These are phyloP conservation scores for Chondrostereum purpureum DNA, from an alignment of 1,284 basidiomycete species.

Conservation along the genomic window DNA sequence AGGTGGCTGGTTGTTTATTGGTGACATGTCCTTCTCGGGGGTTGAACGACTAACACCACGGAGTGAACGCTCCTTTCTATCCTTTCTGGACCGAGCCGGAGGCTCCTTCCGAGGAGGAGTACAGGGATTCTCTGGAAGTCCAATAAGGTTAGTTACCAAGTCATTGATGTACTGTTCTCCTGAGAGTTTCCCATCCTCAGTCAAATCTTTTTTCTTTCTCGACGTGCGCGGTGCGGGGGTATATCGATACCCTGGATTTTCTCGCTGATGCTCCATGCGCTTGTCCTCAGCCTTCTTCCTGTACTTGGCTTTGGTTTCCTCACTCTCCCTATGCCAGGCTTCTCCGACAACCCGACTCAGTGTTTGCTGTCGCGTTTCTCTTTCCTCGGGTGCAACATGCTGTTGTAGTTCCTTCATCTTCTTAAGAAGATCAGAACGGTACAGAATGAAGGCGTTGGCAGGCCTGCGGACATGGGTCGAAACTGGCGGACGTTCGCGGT, in stretches of 20 bases:
- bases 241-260: constrained; percentile 41
- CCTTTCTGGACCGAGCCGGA: constrained; percentile 1
- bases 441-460: constrained; percentile 80
- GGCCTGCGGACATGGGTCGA: constrained; percentile 76
- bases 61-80: neutral
- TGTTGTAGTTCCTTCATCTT: constrained; percentile 8
- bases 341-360: constrained; percentile 50
- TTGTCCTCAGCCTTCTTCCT: constrained; percentile 32
- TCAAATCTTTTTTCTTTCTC: too few species aligned
- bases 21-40: too few species aligned
- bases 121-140: neutral
- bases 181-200: too few species aligned
- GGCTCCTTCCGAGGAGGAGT: neutral
- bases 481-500: too few species aligned
- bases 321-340: constrained; percentile 36
- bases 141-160: neutral
- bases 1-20: too few species aligned
- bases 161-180: too few species aligned
- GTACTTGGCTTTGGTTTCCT: neutral
- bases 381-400: constrained; percentile 24
- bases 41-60: neutral
- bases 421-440: constrained; percentile 67
- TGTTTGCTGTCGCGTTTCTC: constrained; percentile 50
- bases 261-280: constrained; percentile 29
- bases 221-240: constrained; percentile 26